These are phyloP conservation scores for Populus davidiana DNA, from an alignment of 345 rosid species.

Conservation along the genomic window DNA sequence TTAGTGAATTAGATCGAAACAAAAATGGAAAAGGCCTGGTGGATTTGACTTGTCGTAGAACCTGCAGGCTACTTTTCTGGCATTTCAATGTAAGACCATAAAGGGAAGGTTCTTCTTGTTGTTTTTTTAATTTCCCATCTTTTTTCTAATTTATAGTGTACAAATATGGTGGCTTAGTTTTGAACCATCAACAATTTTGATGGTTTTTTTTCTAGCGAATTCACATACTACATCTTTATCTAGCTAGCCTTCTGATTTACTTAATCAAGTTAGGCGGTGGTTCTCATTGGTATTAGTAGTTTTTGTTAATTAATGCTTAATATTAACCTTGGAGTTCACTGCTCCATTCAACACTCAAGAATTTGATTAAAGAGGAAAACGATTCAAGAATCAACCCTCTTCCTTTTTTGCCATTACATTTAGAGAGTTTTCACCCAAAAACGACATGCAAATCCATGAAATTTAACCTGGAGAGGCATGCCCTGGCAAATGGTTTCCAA, in stretches of 20 bases:
- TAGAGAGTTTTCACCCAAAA: too few relatives aligned
- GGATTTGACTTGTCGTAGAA: background rate
- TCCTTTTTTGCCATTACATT: too few relatives aligned
- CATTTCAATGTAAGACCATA: background rate
- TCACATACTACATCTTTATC: background rate
- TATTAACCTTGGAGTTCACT: background rate
- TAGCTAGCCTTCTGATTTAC: background rate
- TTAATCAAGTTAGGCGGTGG: background rate
- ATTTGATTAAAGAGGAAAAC: background rate
- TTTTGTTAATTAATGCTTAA: background rate
- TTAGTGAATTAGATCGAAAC: background rate
- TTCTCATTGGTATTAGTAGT: background rate
- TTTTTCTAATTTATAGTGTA: background rate
- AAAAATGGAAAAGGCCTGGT: background rate
- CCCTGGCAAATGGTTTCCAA: background rate
- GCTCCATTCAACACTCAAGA: background rate
- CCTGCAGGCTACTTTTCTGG: slow-evolving; percentile 1
- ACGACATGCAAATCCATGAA: background rate
- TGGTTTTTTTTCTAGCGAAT: background rate
- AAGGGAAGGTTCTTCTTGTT: background rate
- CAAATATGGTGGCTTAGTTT: background rate
- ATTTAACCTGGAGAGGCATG: background rate
- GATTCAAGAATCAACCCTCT: background rate
- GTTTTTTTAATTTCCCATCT: background rate
- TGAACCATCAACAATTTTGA: background rate